Base-by-base conservation (phyloP, 352 stramenopile species). In the Blastocystis sp. region DNA sequence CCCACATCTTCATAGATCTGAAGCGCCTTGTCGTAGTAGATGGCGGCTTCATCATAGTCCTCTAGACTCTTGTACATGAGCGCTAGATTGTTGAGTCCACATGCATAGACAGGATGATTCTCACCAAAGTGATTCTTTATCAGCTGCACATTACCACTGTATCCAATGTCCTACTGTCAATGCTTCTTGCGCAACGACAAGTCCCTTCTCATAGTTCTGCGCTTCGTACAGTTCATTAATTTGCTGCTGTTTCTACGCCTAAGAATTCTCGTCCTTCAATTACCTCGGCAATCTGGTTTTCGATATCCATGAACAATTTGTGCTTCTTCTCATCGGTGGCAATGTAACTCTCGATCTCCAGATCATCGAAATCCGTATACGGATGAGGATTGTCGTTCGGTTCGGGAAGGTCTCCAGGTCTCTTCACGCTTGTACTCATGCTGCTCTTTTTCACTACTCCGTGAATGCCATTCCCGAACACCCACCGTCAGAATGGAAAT, bases 291-390 rank as follows among this genome's bases (percentile, higher is more conserved):
- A 84, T 84, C 36, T 84, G 53, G 69, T 32, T 71, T 44, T 84
- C 72, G 38, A 84, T 84, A 21, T 84, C 72, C 53, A 84, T 84
- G n/a, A 71, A 84, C 53, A 49, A 32, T 44, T 84, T 84, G n/a
- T 84, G 72, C 32, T 48, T 69, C 49, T 84, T 84, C 16, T 84
- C 72, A 51, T 84, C 72, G 2, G 72, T 84, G 1, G 72, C 72
- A 44, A 84, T 84, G 14, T 84, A 84, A 8, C 56, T 84, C 27
- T 84, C 72, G 27, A 84, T 71, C 57, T 84, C 57, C 46, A 84
- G 56, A 46, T 84, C 72, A 32, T 84, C 57, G 38, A 76, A 76
- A 36, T 76, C 64, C 21, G 64, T 76, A 56, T 76, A 76, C 0
- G 64, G 64, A 51, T 76, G 64, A 24, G 64, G 64, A 76, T 76